Base-by-base conservation (phyloP, 768 basidiomycete species). In the Boletus patriciae region DNA sequence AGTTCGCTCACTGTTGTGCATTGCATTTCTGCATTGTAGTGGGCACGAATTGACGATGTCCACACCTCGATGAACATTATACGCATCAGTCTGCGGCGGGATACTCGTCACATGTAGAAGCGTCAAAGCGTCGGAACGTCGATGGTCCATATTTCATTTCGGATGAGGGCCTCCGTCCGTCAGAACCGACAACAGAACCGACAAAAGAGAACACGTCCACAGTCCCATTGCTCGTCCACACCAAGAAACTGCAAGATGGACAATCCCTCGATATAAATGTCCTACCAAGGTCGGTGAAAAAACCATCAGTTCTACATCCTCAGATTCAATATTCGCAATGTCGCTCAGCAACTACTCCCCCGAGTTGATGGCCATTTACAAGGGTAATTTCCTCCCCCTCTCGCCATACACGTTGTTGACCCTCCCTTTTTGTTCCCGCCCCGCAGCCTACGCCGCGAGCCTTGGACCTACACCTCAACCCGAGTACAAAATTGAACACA, bases 281-380 rank as follows among this genome's bases (percentile, higher is more conserved):
- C 31, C 41, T 31, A 8, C 40, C 11, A n/a, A 55, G 36, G 63
- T 64, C 27, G 37, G 50, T 44, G 52, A 37, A 40, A n/a, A 23
- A 10, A 25, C 3, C 58, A 52, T 40, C 45, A 37, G 12, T 46
- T 18, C 53, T 33, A 34, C 53, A 0, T 40, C 50, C 48, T 42
- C 45, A 19, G 19, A 53, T 48, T 31, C 37, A 21, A 44, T 19
- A 47, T 43, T 55, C 44, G 5, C 21, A 8, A 64, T 65, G 54
- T 36, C 34, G n/a, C 3, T 9, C 15, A 54, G 15, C 36, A 53
- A 44, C 10, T 41, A 61, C 16, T 7, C 59, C 0, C 54, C 63
- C 25, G 59, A 64, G 34, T 48, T 58, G 49, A 55, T 62, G 46
- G 54, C 45, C 10, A 7, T 12, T 6, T 56, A 48, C 49, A 53